Base-by-base conservation (phyloP, 257 asterid species). In the Ocimum tenuiflorum region DNA sequence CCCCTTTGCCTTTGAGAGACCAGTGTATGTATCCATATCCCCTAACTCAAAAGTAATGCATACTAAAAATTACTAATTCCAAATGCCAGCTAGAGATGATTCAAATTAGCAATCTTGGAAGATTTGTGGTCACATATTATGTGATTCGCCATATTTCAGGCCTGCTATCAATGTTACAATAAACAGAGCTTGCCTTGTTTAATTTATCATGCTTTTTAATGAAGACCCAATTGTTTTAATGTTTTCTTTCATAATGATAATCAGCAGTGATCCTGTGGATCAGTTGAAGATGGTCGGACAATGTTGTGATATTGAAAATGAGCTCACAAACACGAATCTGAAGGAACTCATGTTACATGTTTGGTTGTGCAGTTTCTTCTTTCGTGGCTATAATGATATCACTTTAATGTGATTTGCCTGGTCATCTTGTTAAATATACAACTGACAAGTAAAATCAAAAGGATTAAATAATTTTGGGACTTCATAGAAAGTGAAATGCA, bases 221-320 rank as follows among this genome's bases (percentile, higher is more conserved):
- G 22, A 29, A 17, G 69, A 48, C 27, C 27, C 60, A 7, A n/a
- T 7, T 59, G 5, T 23, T 15, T 55, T 62, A 6, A 17, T 67
- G 10, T 67, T 65, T 53, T 29, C 9, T 60, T 13, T 24, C 39
- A 6, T 53, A 36, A 74, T 73, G 85, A 83, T 85, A 20, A 78
- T 77, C 59, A 75, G 78, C 60, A 67, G 77, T 69, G 73, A 79
- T 74, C 19, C 79, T 3, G 73, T 73, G 43, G 89, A 75, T 75
- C 80, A 78, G 48, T 83, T 78, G 60, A 82, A 72, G 80, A 80
- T 82, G 83, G 77, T 73, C 53, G 88, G 84, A 42, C 69, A 78
- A 63, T 85, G 77, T 68, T 80, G 83, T 72, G 83, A 74, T 42
- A 39, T 51, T 45, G 91, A 80, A 29, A 85, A 82, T 49, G 86